Evolutionary conservation across 2,329 filamentous ascomycete species (phyloP), one percentile per base, ranked within the genome.

Genomic region (Pestalotiopsis sp.): DNA sequence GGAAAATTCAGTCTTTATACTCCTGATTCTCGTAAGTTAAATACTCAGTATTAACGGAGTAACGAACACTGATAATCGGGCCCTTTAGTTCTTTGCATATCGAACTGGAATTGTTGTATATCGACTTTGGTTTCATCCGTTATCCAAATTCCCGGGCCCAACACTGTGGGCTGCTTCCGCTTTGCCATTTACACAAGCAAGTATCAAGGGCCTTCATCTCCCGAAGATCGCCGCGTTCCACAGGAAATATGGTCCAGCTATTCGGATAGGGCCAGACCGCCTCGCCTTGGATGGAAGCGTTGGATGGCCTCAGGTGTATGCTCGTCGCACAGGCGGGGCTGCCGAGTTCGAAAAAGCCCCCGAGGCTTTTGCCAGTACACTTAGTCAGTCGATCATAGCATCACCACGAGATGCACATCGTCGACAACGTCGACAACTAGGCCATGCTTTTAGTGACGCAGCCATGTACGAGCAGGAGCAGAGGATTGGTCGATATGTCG

Each of bases 201-300:
- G 14, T 20, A n/a, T 55, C 20, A 31, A 55, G 2, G 63, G 63
- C 3, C 31, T 41, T 17, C 4, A 20, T 4, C 31, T 65, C 11
- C 23, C 23, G 17, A 27, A 36, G 14, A 31, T 65, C 62, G 62
- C 27, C 67, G 67, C 73, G 1, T 70, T 81, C 27, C 74, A 75
- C 41, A 64, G 67, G 12, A 38, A 76, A 59, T 81, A 81, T 66
- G 82, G 82, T 9, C 73, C 75, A 2, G 76, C 85, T 1, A 79
- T 86, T 17, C 81, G 84, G 5, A 71, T 82, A 38, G 77, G 76
- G 2, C 83, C 83, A 0, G 76, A 81, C 58, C 79, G 84, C 68
- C 74, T 86, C n/a, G 77, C 77, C 3, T 78, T 77, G 69, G 73
- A 75, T 4, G 74, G 76, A 55, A 65, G 70, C 5, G 71, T 67